phyloP scores from a whole-genome alignment of 768 basidiomycete genomes.

The Sarcodon aspratus region DNA sequence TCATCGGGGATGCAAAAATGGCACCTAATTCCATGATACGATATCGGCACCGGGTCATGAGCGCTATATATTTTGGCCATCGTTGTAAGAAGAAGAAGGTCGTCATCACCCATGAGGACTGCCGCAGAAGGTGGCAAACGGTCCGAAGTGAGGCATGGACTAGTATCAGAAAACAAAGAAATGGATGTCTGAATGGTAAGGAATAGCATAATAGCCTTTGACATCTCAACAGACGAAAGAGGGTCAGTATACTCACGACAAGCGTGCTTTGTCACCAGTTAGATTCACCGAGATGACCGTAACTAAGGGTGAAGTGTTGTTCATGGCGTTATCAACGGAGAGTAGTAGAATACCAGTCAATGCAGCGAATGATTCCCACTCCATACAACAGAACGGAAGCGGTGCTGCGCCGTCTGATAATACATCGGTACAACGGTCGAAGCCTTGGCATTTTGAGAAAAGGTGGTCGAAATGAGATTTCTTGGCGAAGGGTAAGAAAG shows the following conservation, averaged over 20 bases:
- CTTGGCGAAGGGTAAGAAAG: too few relatives aligned
- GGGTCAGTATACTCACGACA: slow-evolving; percentile 19
- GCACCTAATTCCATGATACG: slow-evolving; percentile 30
- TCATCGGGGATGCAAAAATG: slow-evolving; percentile 27
- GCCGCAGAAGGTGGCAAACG: slow-evolving; percentile 29
- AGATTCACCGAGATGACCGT: slow-evolving; percentile 32
- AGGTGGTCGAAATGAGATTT: not conserved
- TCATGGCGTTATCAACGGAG: slow-evolving; percentile 30
- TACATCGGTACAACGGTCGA: slow-evolving; percentile 31
- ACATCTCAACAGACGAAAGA: not conserved
- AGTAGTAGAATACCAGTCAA: slow-evolving; percentile 25
- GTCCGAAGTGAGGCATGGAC: slow-evolving; percentile 25
- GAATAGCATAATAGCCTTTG: not conserved
- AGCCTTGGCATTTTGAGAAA: slow-evolving; percentile 11
- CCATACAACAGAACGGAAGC: slow-evolving; percentile 27
- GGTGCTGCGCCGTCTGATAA: slow-evolving; percentile 30
- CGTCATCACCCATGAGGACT: slow-evolving; percentile 35
- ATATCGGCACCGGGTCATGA: slow-evolving; percentile 30
- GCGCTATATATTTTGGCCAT: slow-evolving; percentile 31
- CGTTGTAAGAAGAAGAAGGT: slow-evolving; percentile 31
- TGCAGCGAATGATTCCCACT: slow-evolving; percentile 2
- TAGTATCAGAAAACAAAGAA: slow-evolving; percentile 32
- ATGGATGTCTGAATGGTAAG: slow-evolving; percentile 21
- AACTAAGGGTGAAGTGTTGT: slow-evolving; percentile 26
- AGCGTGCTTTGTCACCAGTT: slow-evolving; percentile 35